phyloP scores from a whole-genome alignment of 2,329 filamentous ascomycete species.

The Xylaria sp. region DNA sequence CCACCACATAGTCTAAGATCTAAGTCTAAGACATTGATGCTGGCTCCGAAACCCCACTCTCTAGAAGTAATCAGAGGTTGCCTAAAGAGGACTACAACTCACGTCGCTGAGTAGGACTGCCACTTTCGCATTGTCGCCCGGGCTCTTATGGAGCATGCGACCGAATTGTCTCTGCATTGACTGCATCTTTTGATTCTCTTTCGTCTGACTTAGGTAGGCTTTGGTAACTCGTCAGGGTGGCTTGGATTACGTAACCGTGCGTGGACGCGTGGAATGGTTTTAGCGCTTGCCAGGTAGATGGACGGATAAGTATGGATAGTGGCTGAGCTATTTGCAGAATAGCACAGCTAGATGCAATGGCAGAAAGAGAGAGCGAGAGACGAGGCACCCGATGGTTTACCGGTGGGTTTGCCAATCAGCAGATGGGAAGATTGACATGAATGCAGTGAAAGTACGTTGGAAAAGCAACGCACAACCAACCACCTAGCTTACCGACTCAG shows the following conservation, averaged over 20 bases:
- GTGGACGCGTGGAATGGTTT: not conserved
- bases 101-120: slow-evolving; percentile 76
- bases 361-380: not conserved
- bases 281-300: not conserved
- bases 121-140: slow-evolving; percentile 81
- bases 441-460: slow-evolving; percentile 1
- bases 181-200: slow-evolving; percentile 64
- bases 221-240: not conserved
- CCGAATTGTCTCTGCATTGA: slow-evolving; percentile 80
- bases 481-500: not conserved
- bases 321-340: not conserved
- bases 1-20: not conserved
- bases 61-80: not conserved
- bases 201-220: slow-evolving; percentile 3
- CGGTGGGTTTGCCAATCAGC: slow-evolving; percentile 11
- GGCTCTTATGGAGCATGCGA: slow-evolving; percentile 73
- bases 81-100: slow-evolving; percentile 15
- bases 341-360: slow-evolving; percentile 7
- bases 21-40: not conserved
- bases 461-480: slow-evolving; percentile 13
- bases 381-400: not conserved
- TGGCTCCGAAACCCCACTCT: not conserved
- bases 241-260: not conserved
- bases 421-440: not conserved
- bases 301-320: too few species aligned